These are phyloP conservation scores for Auricularia sp. DNA, from an alignment of 768 basidiomycete species.

Conservation along the genomic window DNA sequence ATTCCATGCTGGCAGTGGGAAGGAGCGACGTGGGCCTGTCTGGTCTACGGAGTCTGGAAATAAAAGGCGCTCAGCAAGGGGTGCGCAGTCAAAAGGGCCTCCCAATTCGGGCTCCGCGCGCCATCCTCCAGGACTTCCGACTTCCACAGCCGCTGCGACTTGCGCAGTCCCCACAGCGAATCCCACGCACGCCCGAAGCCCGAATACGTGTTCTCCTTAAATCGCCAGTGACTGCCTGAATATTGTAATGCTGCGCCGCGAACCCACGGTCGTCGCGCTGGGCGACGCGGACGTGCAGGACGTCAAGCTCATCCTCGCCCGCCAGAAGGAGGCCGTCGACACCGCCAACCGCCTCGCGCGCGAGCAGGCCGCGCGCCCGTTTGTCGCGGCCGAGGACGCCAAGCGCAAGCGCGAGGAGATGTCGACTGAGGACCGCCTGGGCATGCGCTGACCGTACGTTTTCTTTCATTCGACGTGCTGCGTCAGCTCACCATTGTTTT, in stretches of 20 bases:
- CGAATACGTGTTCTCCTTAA: no score
- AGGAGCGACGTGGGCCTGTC: not conserved
- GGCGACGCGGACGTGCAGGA: slow-evolving; percentile 72
- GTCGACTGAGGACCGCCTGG: slow-evolving; percentile 25
- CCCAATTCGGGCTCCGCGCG: slow-evolving; percentile 4
- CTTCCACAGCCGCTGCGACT: not conserved
- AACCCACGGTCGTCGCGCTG: slow-evolving; percentile 68
- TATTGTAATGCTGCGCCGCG: slow-evolving; percentile 56
- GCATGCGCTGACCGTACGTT: slow-evolving; percentile 10
- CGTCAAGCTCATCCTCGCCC: slow-evolving; percentile 47
- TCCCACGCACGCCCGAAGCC: no score
- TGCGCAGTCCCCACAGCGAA: no score
- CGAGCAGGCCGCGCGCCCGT: slow-evolving; percentile 8
- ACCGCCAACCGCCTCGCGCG: slow-evolving; percentile 4
- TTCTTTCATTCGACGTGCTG: no score
- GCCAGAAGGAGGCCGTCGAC: slow-evolving; percentile 16
- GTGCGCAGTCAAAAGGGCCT: not conserved
- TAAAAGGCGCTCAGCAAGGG: not conserved
- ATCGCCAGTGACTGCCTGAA: no score
- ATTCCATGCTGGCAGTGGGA: slow-evolving; percentile 42
- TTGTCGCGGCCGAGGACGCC: slow-evolving; percentile 25
- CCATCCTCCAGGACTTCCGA: slow-evolving; percentile 6
- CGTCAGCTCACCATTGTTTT: no score
- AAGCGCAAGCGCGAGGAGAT: slow-evolving; percentile 25
- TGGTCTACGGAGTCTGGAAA: not conserved